Conservation (phyloP, 2,329 filamentous ascomycete species). For the Nemania bipapillata region DNA sequence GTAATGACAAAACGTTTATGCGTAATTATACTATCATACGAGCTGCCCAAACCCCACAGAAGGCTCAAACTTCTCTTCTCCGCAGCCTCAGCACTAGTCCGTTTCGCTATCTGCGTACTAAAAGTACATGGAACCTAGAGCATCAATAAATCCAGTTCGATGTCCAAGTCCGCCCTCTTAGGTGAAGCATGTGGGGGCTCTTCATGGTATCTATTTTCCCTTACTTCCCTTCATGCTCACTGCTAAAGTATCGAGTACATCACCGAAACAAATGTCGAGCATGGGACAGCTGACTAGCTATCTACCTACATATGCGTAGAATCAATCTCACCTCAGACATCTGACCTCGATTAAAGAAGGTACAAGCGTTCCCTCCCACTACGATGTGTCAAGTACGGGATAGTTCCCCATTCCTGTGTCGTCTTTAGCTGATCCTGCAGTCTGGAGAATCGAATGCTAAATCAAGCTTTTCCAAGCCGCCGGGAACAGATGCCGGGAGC, state of each 20-base stretch:
- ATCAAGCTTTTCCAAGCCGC: conserved; percentile 38
- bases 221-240: neutral
- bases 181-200: conserved; percentile 26
- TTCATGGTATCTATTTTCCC: neutral
- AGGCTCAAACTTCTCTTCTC: neutral
- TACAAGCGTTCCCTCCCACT: conserved; percentile 31
- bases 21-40: conserved; percentile 5
- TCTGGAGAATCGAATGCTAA: conserved; percentile 9
- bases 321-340: conserved; percentile 36
- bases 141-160: neutral
- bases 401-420: conserved; percentile 16
- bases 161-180: conserved; percentile 10
- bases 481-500: conserved; percentile 33
- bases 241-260: conserved; percentile 33
- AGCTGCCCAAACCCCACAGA: neutral
- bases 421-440: conserved; percentile 12
- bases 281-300: conserved; percentile 4
- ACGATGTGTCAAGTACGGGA: conserved; percentile 21
- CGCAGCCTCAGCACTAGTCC: conserved; percentile 1
- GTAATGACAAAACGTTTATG: conserved; percentile 17
- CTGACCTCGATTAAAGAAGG: conserved; percentile 29
- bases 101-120: neutral
- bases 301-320: conserved; percentile 3
- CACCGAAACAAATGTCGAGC: conserved; percentile 14
- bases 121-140: neutral